phyloP scores from a whole-genome alignment of 225 moss, liverwort and hornwort species.

The Physcomitrium patens region DNA sequence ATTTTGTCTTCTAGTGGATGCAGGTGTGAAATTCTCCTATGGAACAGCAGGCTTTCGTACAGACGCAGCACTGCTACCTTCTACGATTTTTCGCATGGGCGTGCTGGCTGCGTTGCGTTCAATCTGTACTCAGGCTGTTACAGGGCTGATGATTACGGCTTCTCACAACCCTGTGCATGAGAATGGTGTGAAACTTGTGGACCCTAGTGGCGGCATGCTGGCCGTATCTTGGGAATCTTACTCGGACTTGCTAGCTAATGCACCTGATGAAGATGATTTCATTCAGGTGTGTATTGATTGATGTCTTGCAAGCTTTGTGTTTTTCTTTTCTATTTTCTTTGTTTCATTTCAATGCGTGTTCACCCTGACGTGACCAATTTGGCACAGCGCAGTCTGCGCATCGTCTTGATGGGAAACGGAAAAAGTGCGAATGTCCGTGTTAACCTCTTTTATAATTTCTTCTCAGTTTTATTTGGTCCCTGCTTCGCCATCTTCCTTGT shows the following conservation, averaged over 20 bases:
- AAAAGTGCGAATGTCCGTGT: not conserved
- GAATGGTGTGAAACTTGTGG: slow-evolving; percentile 92
- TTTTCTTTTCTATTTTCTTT: no score
- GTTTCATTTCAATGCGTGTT: not conserved
- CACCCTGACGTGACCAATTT: not conserved
- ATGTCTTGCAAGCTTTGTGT: no score
- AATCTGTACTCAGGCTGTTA: slow-evolving; percentile 63
- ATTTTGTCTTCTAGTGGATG: not conserved
- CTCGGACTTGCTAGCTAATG: slow-evolving; percentile 80
- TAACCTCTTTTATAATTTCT: not conserved
- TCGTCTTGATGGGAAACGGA: not conserved
- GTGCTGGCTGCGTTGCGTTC: slow-evolving; percentile 91
- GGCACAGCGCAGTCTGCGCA: not conserved
- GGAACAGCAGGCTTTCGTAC: slow-evolving; percentile 95
- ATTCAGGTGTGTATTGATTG: slow-evolving; percentile 52
- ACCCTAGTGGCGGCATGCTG: slow-evolving; percentile 90
- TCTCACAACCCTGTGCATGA: slow-evolving; percentile 93
- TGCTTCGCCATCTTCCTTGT: slow-evolving; percentile 6
- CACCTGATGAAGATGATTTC: slow-evolving; percentile 58
- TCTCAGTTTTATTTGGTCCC: not conserved
- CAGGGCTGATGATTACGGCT: slow-evolving; percentile 92
- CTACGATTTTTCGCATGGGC: slow-evolving; percentile 87
- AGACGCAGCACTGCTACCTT: slow-evolving; percentile 57
- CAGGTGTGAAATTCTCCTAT: slow-evolving; percentile 80
- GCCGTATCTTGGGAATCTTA: slow-evolving; percentile 85